A percentile compares a stretch with the other conserved stretches of the same genome.
Conservation (phyloP, 2,329 filamentous ascomycete genomes). For the Balansia obtecta region DNA sequence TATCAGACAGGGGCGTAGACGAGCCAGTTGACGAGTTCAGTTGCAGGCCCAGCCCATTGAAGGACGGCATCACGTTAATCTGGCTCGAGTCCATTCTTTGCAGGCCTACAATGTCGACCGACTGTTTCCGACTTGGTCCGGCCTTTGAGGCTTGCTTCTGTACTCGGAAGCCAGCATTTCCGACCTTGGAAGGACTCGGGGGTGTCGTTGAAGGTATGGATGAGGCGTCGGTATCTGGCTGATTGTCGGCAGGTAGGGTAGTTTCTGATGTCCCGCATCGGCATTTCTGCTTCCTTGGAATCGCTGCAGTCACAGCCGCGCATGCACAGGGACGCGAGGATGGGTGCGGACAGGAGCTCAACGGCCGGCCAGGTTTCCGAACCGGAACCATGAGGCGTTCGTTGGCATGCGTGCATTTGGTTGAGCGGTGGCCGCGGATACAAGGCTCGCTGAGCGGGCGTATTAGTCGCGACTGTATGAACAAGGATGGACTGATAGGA, state of each 20-base stretch:
- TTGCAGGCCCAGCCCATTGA: conserved; percentile 14
- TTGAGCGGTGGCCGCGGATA: conserved; percentile 64
- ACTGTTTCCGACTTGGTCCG: conserved; percentile 29
- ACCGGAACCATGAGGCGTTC: conserved; percentile 60
- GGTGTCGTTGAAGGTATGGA: conserved; percentile 13
- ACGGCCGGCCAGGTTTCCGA: conserved; percentile 56
- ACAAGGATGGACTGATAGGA: background rate
- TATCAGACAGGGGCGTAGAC: conserved; percentile 10
- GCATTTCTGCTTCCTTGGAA: conserved; percentile 46
- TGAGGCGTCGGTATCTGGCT: conserved; percentile 14
- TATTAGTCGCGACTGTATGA: background rate
- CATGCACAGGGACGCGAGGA: conserved; percentile 49
- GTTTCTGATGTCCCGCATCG: conserved; percentile 30
- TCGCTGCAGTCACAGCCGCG: conserved; percentile 50
- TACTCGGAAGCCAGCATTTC: conserved; percentile 28
- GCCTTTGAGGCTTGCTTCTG: conserved; percentile 29
- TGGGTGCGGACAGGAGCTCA: conserved; percentile 58
- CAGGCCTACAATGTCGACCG: conserved; percentile 35
- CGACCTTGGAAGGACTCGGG: conserved; percentile 19
- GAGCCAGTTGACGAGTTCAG: conserved; percentile 11
- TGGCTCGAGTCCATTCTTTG: conserved; percentile 41
- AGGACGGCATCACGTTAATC: conserved; percentile 33
- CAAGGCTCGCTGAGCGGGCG: conserved; percentile 48
- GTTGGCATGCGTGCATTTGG: conserved; percentile 57
- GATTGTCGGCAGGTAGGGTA: conserved; percentile 10